Evolutionary conservation across 306 rosid species (phyloP), one percentile per base, ranked within the genome.

Genomic region (Vicia sativa): DNA sequence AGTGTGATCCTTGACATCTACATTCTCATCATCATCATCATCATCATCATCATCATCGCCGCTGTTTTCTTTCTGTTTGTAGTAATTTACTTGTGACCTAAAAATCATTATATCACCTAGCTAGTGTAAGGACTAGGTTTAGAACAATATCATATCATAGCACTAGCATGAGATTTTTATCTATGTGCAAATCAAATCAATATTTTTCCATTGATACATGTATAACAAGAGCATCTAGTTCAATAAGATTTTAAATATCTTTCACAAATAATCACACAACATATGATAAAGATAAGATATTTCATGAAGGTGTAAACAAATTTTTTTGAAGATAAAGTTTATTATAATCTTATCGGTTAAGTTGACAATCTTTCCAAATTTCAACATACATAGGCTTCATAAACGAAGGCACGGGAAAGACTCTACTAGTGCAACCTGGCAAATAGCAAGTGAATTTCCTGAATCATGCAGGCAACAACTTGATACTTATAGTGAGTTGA

Each of bases 81-180:
- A 28, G 74, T 81, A 76, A 57, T 37, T 50, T 45, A 78, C 65
- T 65, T 55, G 87, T 0, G 80, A 74, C 44, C 56, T 74, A 16
- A 62, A 43, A 57, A 7, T 26, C 16, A 35, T n/a, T 35, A 46
- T 15, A 45, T 37, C 59, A 53, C 16, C 12, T 25, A 13, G 34
- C 31, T 3, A 57, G 68, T 18, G 52, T 49, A 11, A 63, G 65
- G 74, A 73, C n/a, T 43, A 64, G 8, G 44, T 42, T 18, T 29
- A 70, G 34, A 71, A 49, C 12, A 16, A 45, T 46, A 64, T 28
- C 42, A 38, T 46, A 64, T 28, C 35, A 63, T 15, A 13, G 61
- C 34, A 12, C 18, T 43, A 16, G n/a, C 28, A 39, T 10, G 26
- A 54, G 44, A 52, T 53, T 23, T 53, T 23, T 39, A 62, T 56